Conservation (phyloP, 306 rosid genomes). For the Cercis canadensis region DNA sequence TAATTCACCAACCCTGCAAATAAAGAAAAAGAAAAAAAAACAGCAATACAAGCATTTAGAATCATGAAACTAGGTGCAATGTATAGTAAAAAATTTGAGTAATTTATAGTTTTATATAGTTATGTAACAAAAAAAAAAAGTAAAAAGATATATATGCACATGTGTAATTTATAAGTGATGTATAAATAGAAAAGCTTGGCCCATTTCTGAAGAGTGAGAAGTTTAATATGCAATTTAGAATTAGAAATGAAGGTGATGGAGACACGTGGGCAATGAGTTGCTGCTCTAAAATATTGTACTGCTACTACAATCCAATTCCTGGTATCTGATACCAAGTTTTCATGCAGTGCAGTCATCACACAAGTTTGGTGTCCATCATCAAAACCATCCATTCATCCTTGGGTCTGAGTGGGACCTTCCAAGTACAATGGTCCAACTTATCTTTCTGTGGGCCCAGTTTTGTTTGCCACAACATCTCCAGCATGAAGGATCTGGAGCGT, state of each 20-base stretch:
- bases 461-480: slow-evolving; percentile 36
- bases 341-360: slow-evolving; percentile 25
- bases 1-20: slow-evolving; percentile 10
- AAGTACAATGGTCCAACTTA: slow-evolving; percentile 38
- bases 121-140: too few species aligned
- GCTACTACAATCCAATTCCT: too few species aligned
- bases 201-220: background rate
- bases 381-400: slow-evolving; percentile 34
- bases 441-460: slow-evolving; percentile 31
- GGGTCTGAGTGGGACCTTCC: slow-evolving; percentile 33
- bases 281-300: too few species aligned
- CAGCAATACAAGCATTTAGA: too few species aligned
- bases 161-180: too few species aligned
- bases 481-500: slow-evolving; percentile 22
- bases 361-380: slow-evolving; percentile 27
- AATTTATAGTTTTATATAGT: too few species aligned
- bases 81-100: too few species aligned
- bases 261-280: slow-evolving; percentile 17
- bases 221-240: too few species aligned
- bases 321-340: background rate
- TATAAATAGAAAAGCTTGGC: too few species aligned
- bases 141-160: too few species aligned
- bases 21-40: too few species aligned
- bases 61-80: too few species aligned
- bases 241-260: background rate